A percentile compares a stretch with the other conserved stretches of the same genome.
phyloP scores from a whole-genome alignment of 352 stramenopile species.

The Phytophthora tubulina region DNA sequence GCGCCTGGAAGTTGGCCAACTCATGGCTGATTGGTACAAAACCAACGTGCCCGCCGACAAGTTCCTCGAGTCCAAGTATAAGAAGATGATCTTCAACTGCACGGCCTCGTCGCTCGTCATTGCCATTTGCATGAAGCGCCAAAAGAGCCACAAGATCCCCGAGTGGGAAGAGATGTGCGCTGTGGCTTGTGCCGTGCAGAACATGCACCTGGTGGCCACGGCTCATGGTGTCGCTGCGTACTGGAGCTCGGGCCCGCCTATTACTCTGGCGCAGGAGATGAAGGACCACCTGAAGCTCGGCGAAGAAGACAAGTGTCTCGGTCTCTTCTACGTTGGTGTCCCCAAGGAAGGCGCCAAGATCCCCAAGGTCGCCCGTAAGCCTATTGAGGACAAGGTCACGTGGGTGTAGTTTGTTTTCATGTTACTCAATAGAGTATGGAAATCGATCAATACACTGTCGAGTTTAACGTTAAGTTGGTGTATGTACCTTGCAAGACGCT shows the following conservation, averaged over 20 bases:
- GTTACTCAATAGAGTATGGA: constrained; percentile 20
- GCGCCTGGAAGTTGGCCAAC: constrained; percentile 63
- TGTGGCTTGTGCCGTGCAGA: constrained; percentile 83
- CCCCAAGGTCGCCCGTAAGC: constrained; percentile 66
- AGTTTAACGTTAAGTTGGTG: neutral
- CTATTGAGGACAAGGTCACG: constrained; percentile 82
- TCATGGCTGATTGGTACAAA: constrained; percentile 80
- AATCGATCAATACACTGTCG: constrained; percentile 10
- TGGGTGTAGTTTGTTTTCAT: constrained; percentile 40
- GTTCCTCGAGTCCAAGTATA: constrained; percentile 83
- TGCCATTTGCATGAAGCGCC: constrained; percentile 90
- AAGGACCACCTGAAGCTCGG: constrained; percentile 79
- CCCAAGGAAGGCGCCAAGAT: constrained; percentile 57
- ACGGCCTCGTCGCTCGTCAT: constrained; percentile 77
- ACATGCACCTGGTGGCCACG: constrained; percentile 83
- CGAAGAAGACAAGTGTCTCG: constrained; percentile 81
- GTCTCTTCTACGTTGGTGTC: constrained; percentile 87
- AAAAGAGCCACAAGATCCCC: constrained; percentile 81
- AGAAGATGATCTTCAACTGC: constrained; percentile 84
- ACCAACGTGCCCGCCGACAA: constrained; percentile 66
- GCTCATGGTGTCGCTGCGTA: constrained; percentile 81
- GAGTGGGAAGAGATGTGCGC: constrained; percentile 86
- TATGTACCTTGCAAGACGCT: no score
- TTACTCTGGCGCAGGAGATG: constrained; percentile 78
- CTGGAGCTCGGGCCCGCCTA: constrained; percentile 82